Percentiles rank a stretch among this genome's conserved stretches.
These are phyloP conservation scores for Diophrys sp. DNA, from an alignment of 73 alveolate genomes.

Conservation along the genomic window DNA sequence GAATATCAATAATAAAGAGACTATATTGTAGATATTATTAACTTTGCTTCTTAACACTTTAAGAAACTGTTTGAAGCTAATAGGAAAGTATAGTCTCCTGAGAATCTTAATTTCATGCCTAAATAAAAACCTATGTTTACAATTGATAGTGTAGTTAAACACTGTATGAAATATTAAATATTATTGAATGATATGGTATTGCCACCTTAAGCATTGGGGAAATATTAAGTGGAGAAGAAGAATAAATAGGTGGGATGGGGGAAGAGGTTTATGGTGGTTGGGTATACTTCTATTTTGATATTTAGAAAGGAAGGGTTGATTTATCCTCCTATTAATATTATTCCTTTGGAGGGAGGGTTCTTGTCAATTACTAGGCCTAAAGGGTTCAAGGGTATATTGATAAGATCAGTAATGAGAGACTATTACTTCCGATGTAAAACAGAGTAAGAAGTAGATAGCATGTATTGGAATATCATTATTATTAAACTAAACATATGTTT, in stretches of 20 bases:
- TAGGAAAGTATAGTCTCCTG: not conserved
- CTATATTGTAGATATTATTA: not conserved
- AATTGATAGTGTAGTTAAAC: not conserved
- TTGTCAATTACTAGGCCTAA: not conserved
- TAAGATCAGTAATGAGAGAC: not conserved
- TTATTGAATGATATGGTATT: not conserved
- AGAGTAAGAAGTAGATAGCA: not conserved
- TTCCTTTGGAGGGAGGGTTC: not conserved
- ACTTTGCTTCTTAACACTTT: not conserved
- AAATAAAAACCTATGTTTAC: not conserved
- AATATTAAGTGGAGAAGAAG: not conserved
- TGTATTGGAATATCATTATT: not conserved
- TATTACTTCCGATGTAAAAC: not conserved
- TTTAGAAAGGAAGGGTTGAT: not conserved
- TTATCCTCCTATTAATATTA: not conserved
- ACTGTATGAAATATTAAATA: no score
- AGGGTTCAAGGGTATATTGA: not conserved
- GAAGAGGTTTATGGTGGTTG: not conserved
- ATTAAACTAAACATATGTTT: no score
- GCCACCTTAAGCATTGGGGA: not conserved
- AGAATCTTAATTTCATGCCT: not conserved
- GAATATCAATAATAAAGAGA: not conserved
- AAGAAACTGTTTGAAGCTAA: not conserved
- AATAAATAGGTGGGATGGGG: not conserved
- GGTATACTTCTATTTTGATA: not conserved